phyloP scores from a whole-genome alignment of 257 asterid genomes.

The Solanum sejunctum region DNA sequence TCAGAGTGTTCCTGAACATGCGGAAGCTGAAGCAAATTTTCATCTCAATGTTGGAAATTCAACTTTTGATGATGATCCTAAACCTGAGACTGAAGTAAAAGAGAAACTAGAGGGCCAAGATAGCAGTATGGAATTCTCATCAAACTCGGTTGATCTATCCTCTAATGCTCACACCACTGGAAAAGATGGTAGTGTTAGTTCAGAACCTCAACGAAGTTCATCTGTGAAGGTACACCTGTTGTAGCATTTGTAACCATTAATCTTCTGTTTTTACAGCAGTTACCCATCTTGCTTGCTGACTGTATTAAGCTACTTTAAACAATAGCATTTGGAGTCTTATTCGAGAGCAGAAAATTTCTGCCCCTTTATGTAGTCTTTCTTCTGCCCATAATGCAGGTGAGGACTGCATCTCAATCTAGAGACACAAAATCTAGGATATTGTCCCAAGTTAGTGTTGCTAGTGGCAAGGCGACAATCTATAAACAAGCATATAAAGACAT shows the following conservation, averaged over 20 bases:
- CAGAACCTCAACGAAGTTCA: not conserved
- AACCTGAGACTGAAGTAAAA: slow-evolving; percentile 5
- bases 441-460: slow-evolving; percentile 15
- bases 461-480: slow-evolving; percentile 10
- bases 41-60: slow-evolving; percentile 7
- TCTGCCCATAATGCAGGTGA: slow-evolving; percentile 23
- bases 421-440: slow-evolving; percentile 11
- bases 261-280: not conserved
- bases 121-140: slow-evolving; percentile 11
- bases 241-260: not conserved
- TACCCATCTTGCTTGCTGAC: not conserved
- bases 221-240: slow-evolving; percentile 27
- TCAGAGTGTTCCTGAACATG: slow-evolving; percentile 6
- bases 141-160: not conserved
- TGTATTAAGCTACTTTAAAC: not conserved
- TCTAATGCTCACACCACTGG: slow-evolving; percentile 8
- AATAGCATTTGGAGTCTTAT: not conserved
- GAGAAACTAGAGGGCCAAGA: slow-evolving; percentile 3
- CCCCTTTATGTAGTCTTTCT: not conserved
- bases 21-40: slow-evolving; percentile 6
- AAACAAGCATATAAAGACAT: slow-evolving; percentile 17
- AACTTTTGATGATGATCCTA: not conserved
- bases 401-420: slow-evolving; percentile 16
- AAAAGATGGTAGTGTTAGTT: slow-evolving; percentile 4
- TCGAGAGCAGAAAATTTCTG: not conserved